Evolutionary conservation across 805 yeast species (phyloP).

Genomic region (Pichia kluyveri): DNA sequence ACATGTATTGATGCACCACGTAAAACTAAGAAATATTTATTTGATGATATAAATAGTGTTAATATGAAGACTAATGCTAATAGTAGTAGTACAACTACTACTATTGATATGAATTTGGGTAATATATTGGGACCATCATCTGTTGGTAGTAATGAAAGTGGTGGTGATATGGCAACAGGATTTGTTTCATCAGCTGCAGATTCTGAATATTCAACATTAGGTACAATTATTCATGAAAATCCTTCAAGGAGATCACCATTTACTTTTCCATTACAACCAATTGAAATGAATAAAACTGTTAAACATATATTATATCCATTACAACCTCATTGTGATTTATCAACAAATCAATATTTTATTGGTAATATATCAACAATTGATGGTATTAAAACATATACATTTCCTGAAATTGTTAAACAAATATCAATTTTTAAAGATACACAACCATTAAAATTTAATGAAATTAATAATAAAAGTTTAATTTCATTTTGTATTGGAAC

Average conservation of each 20-base stretch:
- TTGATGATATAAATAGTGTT: not conserved
- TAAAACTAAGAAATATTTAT: constrained; percentile 70
- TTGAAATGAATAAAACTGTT: constrained; percentile 1
- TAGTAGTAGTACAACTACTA: no score
- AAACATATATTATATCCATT: not conserved
- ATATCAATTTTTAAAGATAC: constrained; percentile 30
- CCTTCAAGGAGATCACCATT: not conserved
- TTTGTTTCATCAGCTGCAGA: constrained; percentile 59
- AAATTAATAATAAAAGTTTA: constrained; percentile 26
- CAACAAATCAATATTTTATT: constrained; percentile 59
- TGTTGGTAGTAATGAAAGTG: not conserved
- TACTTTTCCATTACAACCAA: constrained; percentile 3
- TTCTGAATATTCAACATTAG: constrained; percentile 60
- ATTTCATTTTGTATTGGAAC: constrained; percentile 43
- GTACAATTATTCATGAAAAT: constrained; percentile 43
- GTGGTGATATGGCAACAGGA: constrained; percentile 1
- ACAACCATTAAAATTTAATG: constrained; percentile 33
- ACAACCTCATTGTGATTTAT: constrained; percentile 41
- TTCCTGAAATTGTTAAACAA: constrained; percentile 51
- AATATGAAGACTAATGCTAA: no score
- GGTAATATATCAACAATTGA: constrained; percentile 35
- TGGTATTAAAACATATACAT: constrained; percentile 34
- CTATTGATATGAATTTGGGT: no score
- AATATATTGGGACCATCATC: no score
- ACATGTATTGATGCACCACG: constrained; percentile 88